Percentiles rank a stretch among this genome's conserved stretches.
phyloP scores from a whole-genome alignment of 169 alveolate genomes.

The Perkinsus marinus region DNA sequence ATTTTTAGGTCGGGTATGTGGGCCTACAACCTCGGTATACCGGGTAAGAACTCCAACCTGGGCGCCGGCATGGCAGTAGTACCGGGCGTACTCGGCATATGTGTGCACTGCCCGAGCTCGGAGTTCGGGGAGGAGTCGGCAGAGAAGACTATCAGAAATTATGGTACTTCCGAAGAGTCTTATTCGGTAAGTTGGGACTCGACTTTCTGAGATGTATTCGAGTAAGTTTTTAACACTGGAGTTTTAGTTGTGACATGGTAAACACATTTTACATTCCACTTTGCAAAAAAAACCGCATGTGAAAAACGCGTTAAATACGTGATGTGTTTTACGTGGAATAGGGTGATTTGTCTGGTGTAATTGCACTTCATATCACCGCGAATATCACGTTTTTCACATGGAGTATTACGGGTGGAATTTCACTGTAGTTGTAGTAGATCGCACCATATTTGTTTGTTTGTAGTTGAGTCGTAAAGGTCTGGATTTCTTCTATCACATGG shows the following conservation, averaged over 20 bases:
- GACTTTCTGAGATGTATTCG: neutral
- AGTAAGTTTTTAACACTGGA: no score
- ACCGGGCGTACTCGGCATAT: neutral
- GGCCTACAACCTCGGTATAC: neutral
- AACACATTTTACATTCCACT: no score
- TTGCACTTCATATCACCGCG: no score
- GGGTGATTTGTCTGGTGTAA: no score
- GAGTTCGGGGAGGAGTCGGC: neutral
- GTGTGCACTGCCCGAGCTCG: neutral
- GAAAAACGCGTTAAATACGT: no score
- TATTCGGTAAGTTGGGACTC: neutral
- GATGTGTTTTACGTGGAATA: no score
- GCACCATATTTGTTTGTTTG: neutral
- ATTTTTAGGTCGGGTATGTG: neutral
- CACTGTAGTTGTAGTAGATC: no score
- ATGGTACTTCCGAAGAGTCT: neutral
- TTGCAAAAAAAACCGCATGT: no score
- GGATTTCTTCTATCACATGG: neutral
- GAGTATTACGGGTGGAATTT: no score
- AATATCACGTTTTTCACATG: no score
- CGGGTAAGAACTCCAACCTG: neutral
- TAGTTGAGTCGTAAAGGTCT: neutral
- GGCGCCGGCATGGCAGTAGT: neutral
- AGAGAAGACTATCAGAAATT: neutral
- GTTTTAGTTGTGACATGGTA: no score